Percentiles rank a stretch among this genome's conserved stretches.
These are phyloP conservation scores for Lipomyces sp. DNA, from an alignment of 805 yeast species.

Conservation along the genomic window DNA sequence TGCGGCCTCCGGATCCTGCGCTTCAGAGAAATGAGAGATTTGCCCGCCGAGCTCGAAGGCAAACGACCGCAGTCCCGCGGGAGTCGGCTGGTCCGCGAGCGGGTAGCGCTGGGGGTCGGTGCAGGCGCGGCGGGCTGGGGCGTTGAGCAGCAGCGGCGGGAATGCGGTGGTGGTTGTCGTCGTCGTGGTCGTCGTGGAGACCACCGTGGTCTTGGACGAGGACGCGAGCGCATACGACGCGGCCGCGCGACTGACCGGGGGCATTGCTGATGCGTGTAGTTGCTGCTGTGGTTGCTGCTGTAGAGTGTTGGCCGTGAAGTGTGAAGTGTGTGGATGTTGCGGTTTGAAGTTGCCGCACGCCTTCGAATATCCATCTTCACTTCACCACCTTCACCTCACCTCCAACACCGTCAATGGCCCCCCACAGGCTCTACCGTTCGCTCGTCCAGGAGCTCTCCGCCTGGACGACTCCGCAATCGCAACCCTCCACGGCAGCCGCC, in stretches of 20 bases:
- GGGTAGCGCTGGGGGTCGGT: slow-evolving; percentile 32
- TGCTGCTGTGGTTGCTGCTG: background rate
- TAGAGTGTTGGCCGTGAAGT: no score
- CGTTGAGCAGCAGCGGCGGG: slow-evolving; percentile 24
- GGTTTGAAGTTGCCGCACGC: background rate
- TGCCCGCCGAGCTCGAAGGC: slow-evolving; percentile 34
- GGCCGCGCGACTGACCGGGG: background rate
- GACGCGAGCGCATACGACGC: slow-evolving; percentile 22
- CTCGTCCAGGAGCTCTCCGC: slow-evolving; percentile 19
- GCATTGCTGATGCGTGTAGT: background rate
- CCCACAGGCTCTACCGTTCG: slow-evolving; percentile 7
- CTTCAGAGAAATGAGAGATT: slow-evolving; percentile 33
- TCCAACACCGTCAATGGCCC: slow-evolving; percentile 10
- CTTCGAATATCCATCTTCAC: background rate
- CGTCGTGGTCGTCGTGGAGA: slow-evolving; percentile 29
- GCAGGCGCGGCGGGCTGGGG: slow-evolving; percentile 7
- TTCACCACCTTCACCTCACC: background rate
- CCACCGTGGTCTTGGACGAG: slow-evolving; percentile 28
- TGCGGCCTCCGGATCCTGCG: background rate
- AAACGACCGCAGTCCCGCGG: slow-evolving; percentile 36
- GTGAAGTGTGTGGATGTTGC: background rate
- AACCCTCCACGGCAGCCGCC: slow-evolving; percentile 9
- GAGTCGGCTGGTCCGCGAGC: slow-evolving; percentile 37
- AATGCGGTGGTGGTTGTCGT: slow-evolving; percentile 27
- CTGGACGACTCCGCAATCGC: slow-evolving; percentile 19